Evolutionary conservation across 2,329 filamentous ascomycete species (phyloP).

Genomic region (Colletotrichum godetiae): DNA sequence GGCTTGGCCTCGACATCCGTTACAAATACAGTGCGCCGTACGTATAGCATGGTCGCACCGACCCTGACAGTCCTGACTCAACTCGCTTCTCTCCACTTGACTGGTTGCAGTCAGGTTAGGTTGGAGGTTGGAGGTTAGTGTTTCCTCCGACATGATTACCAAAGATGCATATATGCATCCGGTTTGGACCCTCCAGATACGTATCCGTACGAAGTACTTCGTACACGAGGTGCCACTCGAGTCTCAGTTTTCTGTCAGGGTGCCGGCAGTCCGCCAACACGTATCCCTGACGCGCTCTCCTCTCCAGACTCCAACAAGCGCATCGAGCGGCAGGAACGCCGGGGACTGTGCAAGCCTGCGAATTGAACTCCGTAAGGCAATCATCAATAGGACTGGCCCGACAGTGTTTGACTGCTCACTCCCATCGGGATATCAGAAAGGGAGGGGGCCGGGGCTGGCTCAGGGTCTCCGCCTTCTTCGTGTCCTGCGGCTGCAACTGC

Average conservation of each 20-base stretch:
- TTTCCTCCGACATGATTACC: slow-evolving; percentile 8
- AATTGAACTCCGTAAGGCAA: not conserved
- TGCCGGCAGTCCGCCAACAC: not conserved
- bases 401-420: not conserved
- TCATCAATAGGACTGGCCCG: not conserved
- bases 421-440: not conserved
- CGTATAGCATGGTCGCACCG: not conserved
- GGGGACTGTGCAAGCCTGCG: not conserved
- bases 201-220: not conserved
- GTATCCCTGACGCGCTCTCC: not conserved
- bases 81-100: not conserved
- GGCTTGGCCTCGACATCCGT: not conserved
- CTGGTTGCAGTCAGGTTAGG: not conserved
- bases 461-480: not conserved
- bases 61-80: not conserved
- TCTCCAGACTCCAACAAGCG: not conserved
- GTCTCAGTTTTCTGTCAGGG: not conserved
- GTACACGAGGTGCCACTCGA: not conserved
- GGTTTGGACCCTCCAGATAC: not conserved
- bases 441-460: not conserved
- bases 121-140: not conserved
- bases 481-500: slow-evolving; percentile 20
- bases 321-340: not conserved
- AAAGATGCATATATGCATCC: not conserved
- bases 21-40: not conserved